Evolutionary conservation across 83 land plant genomes (phyloP), one percentile per base, ranked within the genome.

Genomic region (Picea mariana): DNA sequence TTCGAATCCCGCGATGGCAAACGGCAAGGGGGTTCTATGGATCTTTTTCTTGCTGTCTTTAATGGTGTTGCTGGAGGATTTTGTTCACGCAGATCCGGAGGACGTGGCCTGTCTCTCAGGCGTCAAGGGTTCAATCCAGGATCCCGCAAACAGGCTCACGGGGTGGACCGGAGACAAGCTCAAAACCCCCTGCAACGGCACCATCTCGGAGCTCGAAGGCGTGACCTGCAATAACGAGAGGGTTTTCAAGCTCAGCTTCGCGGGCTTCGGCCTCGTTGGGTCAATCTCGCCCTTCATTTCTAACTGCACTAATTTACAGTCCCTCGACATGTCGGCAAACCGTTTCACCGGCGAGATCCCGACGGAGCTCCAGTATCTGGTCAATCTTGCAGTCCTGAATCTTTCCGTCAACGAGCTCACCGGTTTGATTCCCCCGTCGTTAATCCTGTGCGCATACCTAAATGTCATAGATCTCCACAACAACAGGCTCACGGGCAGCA

Each of bases 201-300:
- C 85, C 84, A 81, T 82, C 76, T 89, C 91, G 31, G 86, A 81
- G 81, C 86, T 92, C 64, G 79, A 83, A 0, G 98, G 98, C 64
- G 90, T 91, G 81, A 90, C 91, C 78, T 95, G 98, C 90, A 95
- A 92, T 88, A 91, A 91, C 66, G 93, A 92, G 66, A 67, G 96
- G 62, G 88, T 95, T 80, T 87, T 86, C 86, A 88, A 88, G 82
- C 89, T 93, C 71, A 79, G 87, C 67, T 88, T 95, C 73, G 71
- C 86, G 69, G 84, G 82, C 44, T 78, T 81, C 42, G 85, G 88
- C 67, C 91, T 95, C 61, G 34, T 64, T 6, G 98, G 98, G 75
- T 12, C 91, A 15, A 79, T 95, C 77, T 92, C 97, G 11, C 90
- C 96, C 20, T 86, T 75, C 42, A 87, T 95, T 62, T 76, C 91